phyloP scores from a whole-genome alignment of 2,329 filamentous ascomycete species.

The Pseudocercospora vitis region DNA sequence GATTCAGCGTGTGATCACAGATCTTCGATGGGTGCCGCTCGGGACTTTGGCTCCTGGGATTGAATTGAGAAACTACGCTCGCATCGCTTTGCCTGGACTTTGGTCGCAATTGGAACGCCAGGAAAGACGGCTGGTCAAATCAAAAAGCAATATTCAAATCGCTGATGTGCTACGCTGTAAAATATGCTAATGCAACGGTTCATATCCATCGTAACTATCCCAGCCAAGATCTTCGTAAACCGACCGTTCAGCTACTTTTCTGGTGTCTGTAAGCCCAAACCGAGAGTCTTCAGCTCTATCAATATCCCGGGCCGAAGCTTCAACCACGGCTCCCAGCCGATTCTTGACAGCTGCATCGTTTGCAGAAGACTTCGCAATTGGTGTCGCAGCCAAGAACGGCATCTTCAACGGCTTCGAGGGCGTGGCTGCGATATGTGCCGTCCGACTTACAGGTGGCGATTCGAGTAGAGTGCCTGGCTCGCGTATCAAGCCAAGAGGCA shows the following conservation, averaged over 20 bases:
- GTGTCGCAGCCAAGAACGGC: conserved; percentile 20
- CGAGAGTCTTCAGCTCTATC: conserved; percentile 13
- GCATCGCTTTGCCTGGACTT: no score
- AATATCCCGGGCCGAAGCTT: background rate
- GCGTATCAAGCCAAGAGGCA: conserved; percentile 25
- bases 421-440: conserved; percentile 19
- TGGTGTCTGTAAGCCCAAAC: conserved; percentile 6
- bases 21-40: no score
- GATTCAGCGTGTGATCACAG: no score
- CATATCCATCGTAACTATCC: conserved; percentile 45
- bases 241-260: conserved; percentile 9
- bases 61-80: no score
- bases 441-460: conserved; percentile 27
- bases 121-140: background rate
- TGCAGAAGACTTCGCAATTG: conserved; percentile 4
- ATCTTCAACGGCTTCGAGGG: conserved; percentile 23
- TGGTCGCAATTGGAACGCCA: no score
- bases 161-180: conserved; percentile 2
- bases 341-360: conserved; percentile 5
- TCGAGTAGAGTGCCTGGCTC: conserved; percentile 29
- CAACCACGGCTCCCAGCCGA: background rate
- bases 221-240: conserved; percentile 49
- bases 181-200: conserved; percentile 35
- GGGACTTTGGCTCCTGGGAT: no score
- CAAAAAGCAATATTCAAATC: background rate